A percentile compares a stretch with the other conserved stretches of the same genome.
Conservation (phyloP, 2,329 filamentous ascomycete species). For the Fonsecaea erecta region DNA sequence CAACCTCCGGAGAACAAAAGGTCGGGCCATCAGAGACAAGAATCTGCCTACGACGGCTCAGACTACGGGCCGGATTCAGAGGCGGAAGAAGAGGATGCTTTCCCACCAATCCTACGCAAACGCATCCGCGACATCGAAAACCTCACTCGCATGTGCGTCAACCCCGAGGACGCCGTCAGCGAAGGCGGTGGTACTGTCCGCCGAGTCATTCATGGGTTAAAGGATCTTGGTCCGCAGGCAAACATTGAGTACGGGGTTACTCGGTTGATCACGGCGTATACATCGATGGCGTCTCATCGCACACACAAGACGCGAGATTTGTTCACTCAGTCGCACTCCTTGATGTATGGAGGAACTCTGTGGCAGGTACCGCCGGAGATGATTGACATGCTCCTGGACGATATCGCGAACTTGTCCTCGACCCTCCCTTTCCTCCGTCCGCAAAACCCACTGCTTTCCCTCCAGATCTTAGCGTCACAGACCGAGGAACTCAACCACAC, state of each 20-base stretch:
- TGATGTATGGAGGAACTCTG: slow-evolving; percentile 52
- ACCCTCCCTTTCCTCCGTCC: slow-evolving; percentile 56
- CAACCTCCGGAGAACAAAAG: slow-evolving; percentile 44
- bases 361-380: slow-evolving; percentile 57
- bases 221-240: slow-evolving; percentile 60
- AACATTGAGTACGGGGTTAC: slow-evolving; percentile 62
- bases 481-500: slow-evolving; percentile 77
- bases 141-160: slow-evolving; percentile 52
- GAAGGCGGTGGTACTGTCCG: slow-evolving; percentile 58
- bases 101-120: slow-evolving; percentile 60
- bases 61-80: slow-evolving; percentile 64
- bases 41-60: slow-evolving; percentile 61
- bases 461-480: slow-evolving; percentile 70
- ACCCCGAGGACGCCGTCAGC: slow-evolving; percentile 43
- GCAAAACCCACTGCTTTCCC: slow-evolving; percentile 64
- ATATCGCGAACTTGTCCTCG: slow-evolving; percentile 58
- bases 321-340: slow-evolving; percentile 61
- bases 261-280: slow-evolving; percentile 62
- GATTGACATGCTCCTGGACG: slow-evolving; percentile 62
- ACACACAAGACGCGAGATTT: slow-evolving; percentile 65
- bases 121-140: slow-evolving; percentile 62
- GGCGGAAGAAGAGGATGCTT: slow-evolving; percentile 53
- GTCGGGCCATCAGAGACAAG: slow-evolving; percentile 47
- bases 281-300: slow-evolving; percentile 63
- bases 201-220: slow-evolving; percentile 56